A percentile compares a stretch with the other conserved stretches of the same genome.
phyloP scores from a whole-genome alignment of 306 rosid species.

The Canavalia ensiformis region DNA sequence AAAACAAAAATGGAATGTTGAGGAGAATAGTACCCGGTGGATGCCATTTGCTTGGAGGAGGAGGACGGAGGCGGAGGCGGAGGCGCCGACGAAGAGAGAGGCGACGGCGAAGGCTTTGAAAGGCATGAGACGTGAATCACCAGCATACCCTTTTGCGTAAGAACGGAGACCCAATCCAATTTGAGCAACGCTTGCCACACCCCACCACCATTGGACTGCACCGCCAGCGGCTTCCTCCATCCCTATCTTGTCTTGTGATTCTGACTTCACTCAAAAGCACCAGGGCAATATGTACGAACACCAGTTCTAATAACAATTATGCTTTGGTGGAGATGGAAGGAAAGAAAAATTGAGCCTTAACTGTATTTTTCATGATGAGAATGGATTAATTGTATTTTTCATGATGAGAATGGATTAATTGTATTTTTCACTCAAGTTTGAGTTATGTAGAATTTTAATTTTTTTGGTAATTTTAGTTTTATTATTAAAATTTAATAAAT shows the following conservation, averaged over 20 bases:
- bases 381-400: too few species aligned
- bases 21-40: slow-evolving; percentile 57
- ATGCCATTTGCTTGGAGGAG: slow-evolving; percentile 68
- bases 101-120: slow-evolving; percentile 82
- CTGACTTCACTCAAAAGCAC: neutral
- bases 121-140: slow-evolving; percentile 75
- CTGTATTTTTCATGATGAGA: too few species aligned
- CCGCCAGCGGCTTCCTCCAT: slow-evolving; percentile 42
- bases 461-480: too few species aligned
- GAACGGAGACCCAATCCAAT: slow-evolving; percentile 70
- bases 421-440: too few species aligned
- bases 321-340: too few species aligned
- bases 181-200: slow-evolving; percentile 68
- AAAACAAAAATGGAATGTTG: neutral
- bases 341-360: too few species aligned
- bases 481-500: too few species aligned
- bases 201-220: slow-evolving; percentile 71
- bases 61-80: slow-evolving; percentile 71
- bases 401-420: too few species aligned
- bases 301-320: too few species aligned
- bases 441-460: too few species aligned
- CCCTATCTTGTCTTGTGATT: neutral
- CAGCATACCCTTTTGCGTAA: slow-evolving; percentile 57
- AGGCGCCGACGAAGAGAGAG: slow-evolving; percentile 79
- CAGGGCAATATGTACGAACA: too few species aligned